Evolutionary conservation across 2,329 filamentous ascomycete genomes (phyloP), one percentile per base, ranked within the genome.

Genomic region (Neurospora crassa): DNA sequence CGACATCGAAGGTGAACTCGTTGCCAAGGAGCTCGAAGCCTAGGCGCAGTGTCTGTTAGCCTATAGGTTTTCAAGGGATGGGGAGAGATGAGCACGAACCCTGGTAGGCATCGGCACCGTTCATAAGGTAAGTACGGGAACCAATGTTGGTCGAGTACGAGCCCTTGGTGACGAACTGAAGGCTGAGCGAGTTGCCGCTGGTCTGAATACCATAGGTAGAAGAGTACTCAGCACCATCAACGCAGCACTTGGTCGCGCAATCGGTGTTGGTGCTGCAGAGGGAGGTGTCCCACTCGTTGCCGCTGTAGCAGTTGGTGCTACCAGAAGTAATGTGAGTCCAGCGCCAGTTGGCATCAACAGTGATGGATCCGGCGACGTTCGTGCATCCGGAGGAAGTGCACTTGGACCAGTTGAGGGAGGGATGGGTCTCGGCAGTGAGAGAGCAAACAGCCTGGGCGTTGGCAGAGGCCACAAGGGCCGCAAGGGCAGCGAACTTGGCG

Each of bases 1-100:
- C 90, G 37, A 92, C 90, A 70, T 92, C 90, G 73, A 92, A 91
- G 70, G 89, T 90, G 81, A 92, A 89, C 80, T 92, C 90, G 77
- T 90, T 85, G 80, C 88, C 88, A 70, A 89, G 83, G 71, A 92
- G 83, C 72, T 87, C 84, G 81, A 92, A 89, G 78, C 86, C 75
- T 76, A 70, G n/a, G 29, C 2, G 11, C 12, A 5, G n/a, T 45
- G 42, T 68, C 69, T 68, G 47, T 67, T 12, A 67, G 20, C 14
- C 40, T 2, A 1, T 16, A 18, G 24, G 53, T 63, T 6, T 37
- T 63, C 53, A 29, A 4, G 53, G 5, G n/a, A 42, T 2, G 24
- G 16, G 18, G 29, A 40, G 14, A 16, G 14, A 68, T 12, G 29
- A 20, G 53, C 34, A 69, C 76, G 68, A 71, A 76, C 75, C 85